Evolutionary conservation across 768 basidiomycete genomes (phyloP).

Genomic region (Boletus rex-veris): DNA sequence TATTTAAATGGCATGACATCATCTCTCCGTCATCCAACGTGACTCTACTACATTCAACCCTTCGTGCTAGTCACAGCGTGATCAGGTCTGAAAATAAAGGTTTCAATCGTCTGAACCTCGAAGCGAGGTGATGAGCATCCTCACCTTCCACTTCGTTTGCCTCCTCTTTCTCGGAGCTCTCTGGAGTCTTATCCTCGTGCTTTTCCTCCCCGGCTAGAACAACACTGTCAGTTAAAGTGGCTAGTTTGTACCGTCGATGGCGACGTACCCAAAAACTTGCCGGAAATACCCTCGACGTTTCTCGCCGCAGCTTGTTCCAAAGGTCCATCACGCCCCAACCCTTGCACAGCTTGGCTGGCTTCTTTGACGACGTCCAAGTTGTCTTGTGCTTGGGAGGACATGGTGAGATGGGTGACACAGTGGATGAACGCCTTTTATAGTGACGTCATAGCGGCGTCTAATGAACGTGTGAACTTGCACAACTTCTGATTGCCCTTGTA

Average conservation of each 20-base stretch:
- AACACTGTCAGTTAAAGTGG: neutral
- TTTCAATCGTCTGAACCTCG: neutral
- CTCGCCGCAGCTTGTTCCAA: neutral
- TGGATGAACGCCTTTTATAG: neutral
- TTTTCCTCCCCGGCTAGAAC: neutral
- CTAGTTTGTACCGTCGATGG: neutral
- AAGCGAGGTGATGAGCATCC: neutral
- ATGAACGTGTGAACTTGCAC: neutral
- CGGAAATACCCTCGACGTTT: neutral
- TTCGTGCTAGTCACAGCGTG: no score
- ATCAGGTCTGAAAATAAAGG: neutral
- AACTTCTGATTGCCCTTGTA: neutral
- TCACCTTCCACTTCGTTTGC: neutral
- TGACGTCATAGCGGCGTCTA: constrained; percentile 2
- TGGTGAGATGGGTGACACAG: no score
- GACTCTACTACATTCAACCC: no score
- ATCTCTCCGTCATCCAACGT: neutral
- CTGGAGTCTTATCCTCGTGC: neutral
- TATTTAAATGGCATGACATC: constrained; percentile 8
- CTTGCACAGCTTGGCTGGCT: neutral
- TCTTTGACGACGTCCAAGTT: neutral
- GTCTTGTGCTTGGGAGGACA: neutral
- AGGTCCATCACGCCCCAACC: neutral
- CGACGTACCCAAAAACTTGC: neutral
- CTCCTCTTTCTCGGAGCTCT: neutral